Evolutionary conservation across 371 early-diverging fungal genomes (phyloP), one percentile per base, ranked within the genome.

Genomic region (Dinochytrium kinnereticum): DNA sequence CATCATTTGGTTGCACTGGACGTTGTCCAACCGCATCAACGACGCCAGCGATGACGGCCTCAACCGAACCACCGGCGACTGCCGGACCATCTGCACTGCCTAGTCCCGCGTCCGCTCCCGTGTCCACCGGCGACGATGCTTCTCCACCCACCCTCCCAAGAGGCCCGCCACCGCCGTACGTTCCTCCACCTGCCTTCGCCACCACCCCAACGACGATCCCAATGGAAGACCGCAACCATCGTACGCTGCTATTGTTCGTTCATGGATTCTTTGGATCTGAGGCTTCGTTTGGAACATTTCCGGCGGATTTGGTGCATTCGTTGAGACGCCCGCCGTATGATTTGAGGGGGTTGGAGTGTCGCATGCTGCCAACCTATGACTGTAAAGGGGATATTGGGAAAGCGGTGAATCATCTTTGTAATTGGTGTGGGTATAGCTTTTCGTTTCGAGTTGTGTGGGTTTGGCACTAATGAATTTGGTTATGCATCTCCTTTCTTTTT

Each of bases 251-350:
- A 36, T 76, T 84, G 50, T 84, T 84, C 50, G 80, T 84, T 31
- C 84, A 82, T 65, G 84, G 84, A 53, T 84, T 84, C 70, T 51
- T 80, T 24, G 83, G 81, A 31, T 68, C 67, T 36, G 75, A 77
- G 28, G 72, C 72, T 19, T 79, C 80, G 13, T 85, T 85, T 70
- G 80, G 72, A 21, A 51, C 73, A 15, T 85, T 85, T 69, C 85
- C 85, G 0, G 31, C 75, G 40, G 85, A 85, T 68, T 53, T 82
- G 21, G 66, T 74, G 5, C 64, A 51, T 24, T 15, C 74, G 37
- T 40, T 82, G 15, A 1, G 50, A 10, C 38, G 36, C 0, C 39
- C 70, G 21, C 53, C 70, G 5, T 28, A 66, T 57, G 24, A 34
- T 21, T 49, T 80, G 30, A 34, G 51, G 21, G 67, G 70, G 50